Evolutionary conservation across 345 rosid species (phyloP).

Genomic region (Angophora floribunda): DNA sequence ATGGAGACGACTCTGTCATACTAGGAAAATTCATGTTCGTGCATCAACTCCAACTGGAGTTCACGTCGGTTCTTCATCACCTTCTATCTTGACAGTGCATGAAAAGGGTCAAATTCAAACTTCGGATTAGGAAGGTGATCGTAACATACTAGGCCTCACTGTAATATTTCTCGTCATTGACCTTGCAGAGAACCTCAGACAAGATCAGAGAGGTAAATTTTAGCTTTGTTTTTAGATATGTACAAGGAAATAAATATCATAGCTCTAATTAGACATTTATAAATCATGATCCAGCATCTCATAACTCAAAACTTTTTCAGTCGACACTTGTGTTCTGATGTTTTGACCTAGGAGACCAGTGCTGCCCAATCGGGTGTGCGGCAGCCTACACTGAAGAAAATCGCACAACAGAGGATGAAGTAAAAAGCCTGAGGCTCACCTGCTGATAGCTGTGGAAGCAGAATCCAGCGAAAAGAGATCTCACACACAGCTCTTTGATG

Average conservation of each 20-base stretch:
- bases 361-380: not conserved
- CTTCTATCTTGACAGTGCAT: not conserved
- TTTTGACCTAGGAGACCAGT: not conserved
- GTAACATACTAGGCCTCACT: not conserved
- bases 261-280: not conserved
- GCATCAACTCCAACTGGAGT: not conserved
- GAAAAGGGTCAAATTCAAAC: not conserved
- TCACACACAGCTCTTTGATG: conserved; percentile 37
- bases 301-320: not conserved
- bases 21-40: not conserved
- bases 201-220: not conserved
- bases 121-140: not conserved
- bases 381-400: not conserved
- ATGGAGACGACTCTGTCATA: not conserved
- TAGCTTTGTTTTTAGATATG: not conserved
- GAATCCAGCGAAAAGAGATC: conserved; percentile 59
- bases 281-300: not conserved
- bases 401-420: not conserved
- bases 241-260: not conserved
- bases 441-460: conserved; percentile 82
- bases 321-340: not conserved
- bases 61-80: not conserved
- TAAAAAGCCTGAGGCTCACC: conserved; percentile 16
- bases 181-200: not conserved
- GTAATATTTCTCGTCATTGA: not conserved